Evolutionary conservation across 2,329 filamentous ascomycete genomes (phyloP), one percentile per base, ranked within the genome.

Genomic region (Alternaria consortialis): DNA sequence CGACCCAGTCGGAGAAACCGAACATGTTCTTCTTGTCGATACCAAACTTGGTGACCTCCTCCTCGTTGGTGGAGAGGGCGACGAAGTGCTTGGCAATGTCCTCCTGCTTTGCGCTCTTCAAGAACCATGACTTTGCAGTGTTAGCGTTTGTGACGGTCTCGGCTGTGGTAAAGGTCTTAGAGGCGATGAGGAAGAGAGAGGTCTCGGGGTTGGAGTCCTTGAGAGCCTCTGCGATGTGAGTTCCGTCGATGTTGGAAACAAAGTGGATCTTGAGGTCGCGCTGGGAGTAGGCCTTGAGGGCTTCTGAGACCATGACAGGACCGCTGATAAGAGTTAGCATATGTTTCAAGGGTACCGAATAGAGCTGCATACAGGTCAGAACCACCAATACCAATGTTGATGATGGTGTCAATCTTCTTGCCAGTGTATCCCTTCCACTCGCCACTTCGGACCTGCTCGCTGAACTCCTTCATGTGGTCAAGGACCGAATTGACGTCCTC

Each of bases 11-110:
- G 82, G 94, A 94, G 79, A 99, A 99, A 74, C 93, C 94, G 77
- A 99, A 99, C 95, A 99, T 99, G 87, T 98, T 99, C 87, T 94
- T 94, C 83, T 90, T 90, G 84, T 98, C 94, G 76, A 99, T 99
- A 69, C 95, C 95, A 75, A 99, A 99, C 86, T 98, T 98, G 83
- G 91, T 93, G 64, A 99, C 95, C 84, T 98, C 94, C 55, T 84
- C 80, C 83, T 94, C 91, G 83, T 99, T 99, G 80, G 95, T 99
- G 51, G 95, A 98, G 54, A 99, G 88, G 46, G 95, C 95, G 59
- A 97, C 95, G 77, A 99, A 99, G 87, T 99, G 95, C 87, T 98
- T 99, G 71, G 95, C 93, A 72, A 99, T 96, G 68, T 87, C 83
- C 59, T 86, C 81, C 29, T 97, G 90, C 88, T 89, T 95, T 83